Percentiles rank a stretch among this genome's conserved stretches.
Evolutionary conservation across 352 stramenopile genomes (phyloP).

Genomic region (Phytophthora multivora): DNA sequence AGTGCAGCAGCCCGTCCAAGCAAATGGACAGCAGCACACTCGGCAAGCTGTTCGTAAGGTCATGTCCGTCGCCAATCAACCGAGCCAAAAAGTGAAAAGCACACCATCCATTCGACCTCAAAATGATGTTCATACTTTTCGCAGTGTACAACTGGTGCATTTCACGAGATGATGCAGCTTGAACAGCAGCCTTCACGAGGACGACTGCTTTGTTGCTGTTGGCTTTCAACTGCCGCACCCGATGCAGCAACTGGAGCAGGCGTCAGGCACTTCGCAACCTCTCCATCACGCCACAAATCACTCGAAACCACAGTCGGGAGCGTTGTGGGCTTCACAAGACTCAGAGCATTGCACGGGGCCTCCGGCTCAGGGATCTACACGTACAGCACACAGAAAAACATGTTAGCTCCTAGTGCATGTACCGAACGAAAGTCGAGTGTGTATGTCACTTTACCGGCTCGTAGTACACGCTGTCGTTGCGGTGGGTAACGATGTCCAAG

Average conservation of each 20-base stretch:
- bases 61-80: no score
- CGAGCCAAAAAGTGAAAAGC: no score
- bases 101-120: no score
- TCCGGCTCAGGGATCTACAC: conserved; percentile 60
- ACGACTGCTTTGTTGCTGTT: conserved; percentile 21
- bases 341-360: conserved; percentile 39
- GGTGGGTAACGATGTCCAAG: conserved; percentile 67
- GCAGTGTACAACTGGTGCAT: no score
- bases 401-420: not conserved
- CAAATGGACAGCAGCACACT: no score
- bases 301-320: conserved; percentile 40
- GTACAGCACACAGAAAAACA: not conserved
- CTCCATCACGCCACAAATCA: conserved; percentile 51
- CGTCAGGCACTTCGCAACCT: conserved; percentile 59
- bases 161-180: conserved; percentile 50
- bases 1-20: no score
- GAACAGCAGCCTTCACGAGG: conserved; percentile 42
- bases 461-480: conserved; percentile 77
- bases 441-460: conserved; percentile 41
- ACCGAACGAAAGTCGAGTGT: not conserved
- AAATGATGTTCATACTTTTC: no score
- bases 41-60: no score
- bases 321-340: conserved; percentile 52
- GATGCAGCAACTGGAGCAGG: conserved; percentile 11
- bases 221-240: not conserved